Evolutionary conservation across 176 grass and related monocot species (phyloP).

Genomic region (Musa acuminata): DNA sequence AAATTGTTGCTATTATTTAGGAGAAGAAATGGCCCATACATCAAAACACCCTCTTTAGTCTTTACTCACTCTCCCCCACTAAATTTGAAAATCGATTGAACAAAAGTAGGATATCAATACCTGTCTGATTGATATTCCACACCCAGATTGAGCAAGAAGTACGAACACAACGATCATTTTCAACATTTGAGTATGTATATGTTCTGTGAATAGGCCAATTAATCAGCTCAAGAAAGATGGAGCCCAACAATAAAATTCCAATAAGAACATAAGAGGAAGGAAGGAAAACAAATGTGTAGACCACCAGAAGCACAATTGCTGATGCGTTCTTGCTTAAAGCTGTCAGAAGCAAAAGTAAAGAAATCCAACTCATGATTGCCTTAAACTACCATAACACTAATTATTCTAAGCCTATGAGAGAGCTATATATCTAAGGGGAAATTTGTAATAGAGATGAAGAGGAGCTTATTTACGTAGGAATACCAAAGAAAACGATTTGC

Average conservation of each 20-base stretch:
- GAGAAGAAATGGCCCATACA: too few relatives aligned
- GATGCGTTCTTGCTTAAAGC: too few relatives aligned
- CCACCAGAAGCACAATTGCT: too few relatives aligned
- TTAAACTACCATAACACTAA: too few relatives aligned
- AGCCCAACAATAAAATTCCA: too few relatives aligned
- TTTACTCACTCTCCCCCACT: neutral
- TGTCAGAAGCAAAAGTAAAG: too few relatives aligned
- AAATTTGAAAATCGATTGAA: neutral
- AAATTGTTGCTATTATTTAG: too few relatives aligned
- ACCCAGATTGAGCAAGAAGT: neutral
- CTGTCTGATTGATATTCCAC: neutral
- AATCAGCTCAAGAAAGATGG: too few relatives aligned
- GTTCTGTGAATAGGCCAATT: neutral
- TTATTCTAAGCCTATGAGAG: too few relatives aligned
- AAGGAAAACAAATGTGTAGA: too few relatives aligned
- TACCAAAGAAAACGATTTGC: constrained; percentile 21
- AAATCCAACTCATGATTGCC: too few relatives aligned
- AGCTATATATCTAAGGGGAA: constrained; percentile 27
- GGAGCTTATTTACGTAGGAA: constrained; percentile 33
- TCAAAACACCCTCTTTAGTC: neutral
- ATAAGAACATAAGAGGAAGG: too few relatives aligned
- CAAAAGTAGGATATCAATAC: neutral
- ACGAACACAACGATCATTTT: neutral
- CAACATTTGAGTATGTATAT: neutral
- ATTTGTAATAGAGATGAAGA: constrained; percentile 32